These are phyloP conservation scores for Eucommia ulmoides DNA, from an alignment of 257 asterid species.

Conservation along the genomic window DNA sequence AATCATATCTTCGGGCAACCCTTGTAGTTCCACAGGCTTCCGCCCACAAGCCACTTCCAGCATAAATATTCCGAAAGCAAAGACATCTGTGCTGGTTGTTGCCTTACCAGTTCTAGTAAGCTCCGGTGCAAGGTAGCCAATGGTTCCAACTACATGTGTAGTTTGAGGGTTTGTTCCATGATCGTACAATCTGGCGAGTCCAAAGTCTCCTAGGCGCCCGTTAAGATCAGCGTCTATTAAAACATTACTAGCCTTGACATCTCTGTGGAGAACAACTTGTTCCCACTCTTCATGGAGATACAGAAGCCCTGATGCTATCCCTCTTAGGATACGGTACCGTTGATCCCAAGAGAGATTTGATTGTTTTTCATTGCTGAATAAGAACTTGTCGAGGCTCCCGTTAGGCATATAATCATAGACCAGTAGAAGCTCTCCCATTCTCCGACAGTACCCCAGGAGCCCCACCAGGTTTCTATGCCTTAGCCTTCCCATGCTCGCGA, in stretches of 20 bases:
- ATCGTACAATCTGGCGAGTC: not conserved
- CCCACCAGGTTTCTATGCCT: not conserved
- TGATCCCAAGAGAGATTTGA: not conserved
- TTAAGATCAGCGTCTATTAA: not conserved
- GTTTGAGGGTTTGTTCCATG: not conserved
- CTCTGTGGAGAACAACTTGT: not conserved
- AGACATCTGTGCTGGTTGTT: not conserved
- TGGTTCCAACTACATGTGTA: not conserved
- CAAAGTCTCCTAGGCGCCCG: slow-evolving; percentile 1
- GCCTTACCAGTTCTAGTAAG: not conserved
- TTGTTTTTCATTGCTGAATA: not conserved
- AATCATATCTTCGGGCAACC: not conserved
- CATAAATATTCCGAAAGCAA: not conserved
- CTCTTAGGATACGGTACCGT: not conserved
- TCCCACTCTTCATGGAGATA: slow-evolving; percentile 1
- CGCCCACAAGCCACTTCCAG: not conserved
- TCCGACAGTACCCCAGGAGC: not conserved
- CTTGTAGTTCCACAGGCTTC: not conserved
- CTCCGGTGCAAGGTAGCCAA: not conserved
- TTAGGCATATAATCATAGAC: not conserved
- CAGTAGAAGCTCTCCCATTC: not conserved
- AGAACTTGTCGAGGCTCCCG: not conserved
- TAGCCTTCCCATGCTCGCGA: not conserved
- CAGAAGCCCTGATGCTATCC: slow-evolving; percentile 1
- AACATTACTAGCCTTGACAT: slow-evolving; percentile 1